Percentiles rank a stretch among this genome's conserved stretches.
Evolutionary conservation across 1,284 basidiomycete species (phyloP).

Genomic region (Pseudomicrostroma phylloplanum): DNA sequence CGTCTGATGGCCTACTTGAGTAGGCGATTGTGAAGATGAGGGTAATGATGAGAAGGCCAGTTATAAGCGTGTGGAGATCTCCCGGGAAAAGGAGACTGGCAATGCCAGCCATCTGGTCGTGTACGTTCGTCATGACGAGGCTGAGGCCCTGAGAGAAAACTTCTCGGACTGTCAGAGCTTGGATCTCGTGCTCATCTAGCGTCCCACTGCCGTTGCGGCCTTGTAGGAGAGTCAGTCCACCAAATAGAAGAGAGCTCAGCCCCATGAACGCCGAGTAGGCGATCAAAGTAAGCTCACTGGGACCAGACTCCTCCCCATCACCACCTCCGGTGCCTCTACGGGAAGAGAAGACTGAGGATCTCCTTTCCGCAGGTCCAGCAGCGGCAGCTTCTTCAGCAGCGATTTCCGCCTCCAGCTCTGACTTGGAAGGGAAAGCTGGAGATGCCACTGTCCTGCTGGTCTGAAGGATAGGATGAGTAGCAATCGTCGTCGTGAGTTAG

Average conservation of each 20-base stretch:
- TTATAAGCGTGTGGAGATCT: conserved; percentile 8
- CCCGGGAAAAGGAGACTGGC: background rate
- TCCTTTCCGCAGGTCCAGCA: background rate
- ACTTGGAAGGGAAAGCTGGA: conserved; percentile 8
- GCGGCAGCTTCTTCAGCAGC: conserved; percentile 6
- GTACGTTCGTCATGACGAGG: background rate
- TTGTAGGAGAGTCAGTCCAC: conserved; percentile 12
- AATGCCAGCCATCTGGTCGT: conserved; percentile 1
- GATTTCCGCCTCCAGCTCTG: conserved; percentile 2
- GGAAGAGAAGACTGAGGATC: background rate
- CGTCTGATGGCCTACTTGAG: conserved; percentile 84
- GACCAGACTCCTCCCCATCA: conserved; percentile 14
- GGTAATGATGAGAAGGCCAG: conserved; percentile 1
- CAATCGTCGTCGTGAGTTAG: background rate
- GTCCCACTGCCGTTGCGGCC: conserved; percentile 2
- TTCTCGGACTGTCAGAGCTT: background rate
- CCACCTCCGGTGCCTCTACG: background rate
- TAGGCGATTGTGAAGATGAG: conserved; percentile 62
- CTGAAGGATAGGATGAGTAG: background rate
- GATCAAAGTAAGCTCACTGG: conserved; percentile 22
- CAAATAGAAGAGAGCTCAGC: conserved; percentile 14
- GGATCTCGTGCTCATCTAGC: background rate
- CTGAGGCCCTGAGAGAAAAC: background rate
- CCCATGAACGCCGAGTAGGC: conserved; percentile 27
- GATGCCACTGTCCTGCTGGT: conserved; percentile 5